Evolutionary conservation across 2,329 filamentous ascomycete genomes (phyloP).

Genomic region (Neonectria neomacrospora): DNA sequence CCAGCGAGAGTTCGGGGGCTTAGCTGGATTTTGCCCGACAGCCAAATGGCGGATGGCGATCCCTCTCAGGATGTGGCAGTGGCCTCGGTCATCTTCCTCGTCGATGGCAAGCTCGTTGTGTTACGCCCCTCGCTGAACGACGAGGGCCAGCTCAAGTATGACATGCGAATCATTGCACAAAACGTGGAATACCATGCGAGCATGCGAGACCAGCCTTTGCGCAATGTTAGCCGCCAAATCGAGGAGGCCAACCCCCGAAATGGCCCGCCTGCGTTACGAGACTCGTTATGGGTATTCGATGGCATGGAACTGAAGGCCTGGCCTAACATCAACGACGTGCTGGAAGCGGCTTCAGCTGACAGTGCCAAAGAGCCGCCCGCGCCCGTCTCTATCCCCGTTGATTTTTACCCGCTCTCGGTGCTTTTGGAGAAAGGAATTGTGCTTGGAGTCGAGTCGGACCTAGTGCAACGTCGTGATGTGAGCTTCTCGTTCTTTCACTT

Average conservation of each 20-base stretch:
- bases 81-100: constrained; percentile 93
- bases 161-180: constrained; percentile 96
- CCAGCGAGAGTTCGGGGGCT: constrained; percentile 91
- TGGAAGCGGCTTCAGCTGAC: constrained; percentile 76
- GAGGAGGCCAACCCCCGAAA: constrained; percentile 41
- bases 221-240: constrained; percentile 46
- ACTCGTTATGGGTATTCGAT: constrained; percentile 96
- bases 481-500: constrained; percentile 92
- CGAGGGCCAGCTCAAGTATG: constrained; percentile 89
- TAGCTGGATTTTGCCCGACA: constrained; percentile 95
- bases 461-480: constrained; percentile 92
- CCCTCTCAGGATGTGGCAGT: constrained; percentile 95
- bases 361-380: constrained; percentile 75
- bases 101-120: constrained; percentile 94
- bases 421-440: constrained; percentile 90
- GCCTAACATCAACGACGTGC: constrained; percentile 87
- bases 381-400: constrained; percentile 82
- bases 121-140: constrained; percentile 88
- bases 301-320: constrained; percentile 87
- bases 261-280: constrained; percentile 68
- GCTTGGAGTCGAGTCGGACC: constrained; percentile 89
- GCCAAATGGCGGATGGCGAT: constrained; percentile 88
- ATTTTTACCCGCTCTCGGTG: constrained; percentile 94
- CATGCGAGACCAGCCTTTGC: constrained; percentile 82
- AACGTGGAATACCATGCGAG: constrained; percentile 96